phyloP scores from a whole-genome alignment of 1,139 yeast genomes.

The Zygoascus meyerae region DNA sequence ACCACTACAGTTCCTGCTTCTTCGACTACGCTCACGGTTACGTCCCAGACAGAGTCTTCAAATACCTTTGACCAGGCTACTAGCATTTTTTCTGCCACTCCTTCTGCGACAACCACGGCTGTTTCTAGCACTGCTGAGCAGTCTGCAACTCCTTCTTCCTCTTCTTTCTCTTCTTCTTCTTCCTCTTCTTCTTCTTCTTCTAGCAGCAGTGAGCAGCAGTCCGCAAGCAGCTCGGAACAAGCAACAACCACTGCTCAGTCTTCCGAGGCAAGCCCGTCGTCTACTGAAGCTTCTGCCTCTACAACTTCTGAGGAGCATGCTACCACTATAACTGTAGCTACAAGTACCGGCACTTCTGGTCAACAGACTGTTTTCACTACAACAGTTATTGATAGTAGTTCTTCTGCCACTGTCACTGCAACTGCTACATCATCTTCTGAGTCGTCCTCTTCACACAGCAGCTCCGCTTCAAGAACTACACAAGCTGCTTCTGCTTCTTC shows the following conservation, averaged over 20 bases:
- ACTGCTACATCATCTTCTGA: slow-evolving; percentile 2
- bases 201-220: background rate
- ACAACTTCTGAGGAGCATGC: background rate
- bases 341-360: background rate
- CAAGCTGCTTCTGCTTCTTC: slow-evolving; percentile 13
- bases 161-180: background rate
- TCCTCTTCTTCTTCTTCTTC: background rate
- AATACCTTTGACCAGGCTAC: slow-evolving; percentile 2
- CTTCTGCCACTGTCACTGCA: background rate
- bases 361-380: background rate
- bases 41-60: slow-evolving; percentile 4
- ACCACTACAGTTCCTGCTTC: slow-evolving; percentile 3
- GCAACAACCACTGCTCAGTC: background rate
- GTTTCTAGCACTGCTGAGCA: slow-evolving; percentile 6
- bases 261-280: background rate
- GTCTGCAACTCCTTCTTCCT: slow-evolving; percentile 8
- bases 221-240: background rate
- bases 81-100: slow-evolving; percentile 7
- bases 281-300: background rate
- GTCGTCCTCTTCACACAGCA: slow-evolving; percentile 4
- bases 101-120: slow-evolving; percentile 13
- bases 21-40: slow-evolving; percentile 5
- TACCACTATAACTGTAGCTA: no score
- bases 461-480: slow-evolving; percentile 1
- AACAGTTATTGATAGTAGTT: background rate